Evolutionary conservation across 139 green algal species (phyloP).

Genomic region (Zygnema cylindricum): DNA sequence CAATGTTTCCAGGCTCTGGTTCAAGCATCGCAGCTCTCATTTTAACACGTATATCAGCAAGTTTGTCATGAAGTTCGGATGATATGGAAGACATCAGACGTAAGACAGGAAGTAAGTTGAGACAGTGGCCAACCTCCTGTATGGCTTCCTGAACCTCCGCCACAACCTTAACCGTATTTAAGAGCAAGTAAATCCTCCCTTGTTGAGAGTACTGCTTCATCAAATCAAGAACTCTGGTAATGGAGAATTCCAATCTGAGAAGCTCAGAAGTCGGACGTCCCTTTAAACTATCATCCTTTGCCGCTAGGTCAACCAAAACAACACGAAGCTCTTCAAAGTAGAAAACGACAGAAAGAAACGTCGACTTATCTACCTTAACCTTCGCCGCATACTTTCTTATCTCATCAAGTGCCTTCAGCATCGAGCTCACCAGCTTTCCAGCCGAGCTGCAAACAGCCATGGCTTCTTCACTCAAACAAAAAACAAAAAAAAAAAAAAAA

Average conservation of each 20-base stretch:
- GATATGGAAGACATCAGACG: constrained; percentile 15
- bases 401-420: background rate
- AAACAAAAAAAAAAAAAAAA: no score
- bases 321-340: constrained; percentile 41
- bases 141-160: constrained; percentile 36
- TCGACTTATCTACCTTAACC: constrained; percentile 27
- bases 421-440: background rate
- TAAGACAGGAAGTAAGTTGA: constrained; percentile 35
- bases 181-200: constrained; percentile 28
- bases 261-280: background rate
- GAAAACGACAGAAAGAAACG: constrained; percentile 32
- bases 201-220: background rate
- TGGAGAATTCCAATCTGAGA: constrained; percentile 16
- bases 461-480: no score
- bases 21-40: constrained; percentile 40
- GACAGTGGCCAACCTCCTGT: constrained; percentile 44
- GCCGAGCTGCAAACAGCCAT: background rate
- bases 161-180: constrained; percentile 38
- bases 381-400: background rate
- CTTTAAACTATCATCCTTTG: constrained; percentile 34
- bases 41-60: constrained; percentile 16
- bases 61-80: constrained; percentile 8
- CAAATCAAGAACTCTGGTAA: constrained; percentile 7
- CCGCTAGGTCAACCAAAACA: constrained; percentile 23
- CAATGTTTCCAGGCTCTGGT: background rate